Conservation (phyloP, 2,329 filamentous ascomycete species). For the Xylariaceae sp. region DNA sequence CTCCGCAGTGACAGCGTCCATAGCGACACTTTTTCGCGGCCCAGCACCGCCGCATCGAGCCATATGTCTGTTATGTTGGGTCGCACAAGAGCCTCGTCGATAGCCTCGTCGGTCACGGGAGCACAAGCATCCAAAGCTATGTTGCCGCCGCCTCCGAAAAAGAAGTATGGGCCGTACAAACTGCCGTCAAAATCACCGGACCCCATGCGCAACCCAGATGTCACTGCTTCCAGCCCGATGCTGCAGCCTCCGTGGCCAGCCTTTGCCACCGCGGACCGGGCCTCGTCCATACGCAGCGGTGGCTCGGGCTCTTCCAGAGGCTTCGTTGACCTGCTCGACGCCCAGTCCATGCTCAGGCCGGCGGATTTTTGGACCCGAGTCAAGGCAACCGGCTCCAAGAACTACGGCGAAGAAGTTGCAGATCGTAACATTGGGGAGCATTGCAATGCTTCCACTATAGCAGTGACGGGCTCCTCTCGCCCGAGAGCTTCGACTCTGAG, state of each 20-base stretch:
- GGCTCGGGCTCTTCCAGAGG: slow-evolving; percentile 16
- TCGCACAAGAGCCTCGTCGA: slow-evolving; percentile 11
- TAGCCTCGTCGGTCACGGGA: slow-evolving; percentile 10
- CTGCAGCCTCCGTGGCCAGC: slow-evolving; percentile 3
- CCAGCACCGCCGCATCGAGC: slow-evolving; percentile 27
- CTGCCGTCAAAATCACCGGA: slow-evolving; percentile 17
- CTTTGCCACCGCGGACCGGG: no score
- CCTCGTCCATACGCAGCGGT: slow-evolving; percentile 27
- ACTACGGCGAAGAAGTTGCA: slow-evolving; percentile 59
- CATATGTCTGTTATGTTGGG: slow-evolving; percentile 4
- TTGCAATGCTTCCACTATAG: slow-evolving; percentile 24
- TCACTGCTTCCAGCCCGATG: slow-evolving; percentile 6
- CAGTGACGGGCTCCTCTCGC: slow-evolving; percentile 30
- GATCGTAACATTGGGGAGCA: slow-evolving; percentile 48
- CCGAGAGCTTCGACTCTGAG: slow-evolving; percentile 8
- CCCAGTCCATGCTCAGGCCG: slow-evolving; percentile 43
- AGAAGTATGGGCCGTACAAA: slow-evolving; percentile 20
- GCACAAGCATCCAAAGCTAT: slow-evolving; percentile 4
- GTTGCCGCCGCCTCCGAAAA: slow-evolving; percentile 13
- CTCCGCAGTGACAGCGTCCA: slow-evolving; percentile 20
- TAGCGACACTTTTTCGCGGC: slow-evolving; percentile 24
- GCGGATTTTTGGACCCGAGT: slow-evolving; percentile 42
- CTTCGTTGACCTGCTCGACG: slow-evolving; percentile 50
- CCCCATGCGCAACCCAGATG: no score
- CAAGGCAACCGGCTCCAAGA: slow-evolving; percentile 40